These are phyloP conservation scores for Monascus ruber DNA, from an alignment of 2,329 filamentous ascomycete species.

Conservation along the genomic window DNA sequence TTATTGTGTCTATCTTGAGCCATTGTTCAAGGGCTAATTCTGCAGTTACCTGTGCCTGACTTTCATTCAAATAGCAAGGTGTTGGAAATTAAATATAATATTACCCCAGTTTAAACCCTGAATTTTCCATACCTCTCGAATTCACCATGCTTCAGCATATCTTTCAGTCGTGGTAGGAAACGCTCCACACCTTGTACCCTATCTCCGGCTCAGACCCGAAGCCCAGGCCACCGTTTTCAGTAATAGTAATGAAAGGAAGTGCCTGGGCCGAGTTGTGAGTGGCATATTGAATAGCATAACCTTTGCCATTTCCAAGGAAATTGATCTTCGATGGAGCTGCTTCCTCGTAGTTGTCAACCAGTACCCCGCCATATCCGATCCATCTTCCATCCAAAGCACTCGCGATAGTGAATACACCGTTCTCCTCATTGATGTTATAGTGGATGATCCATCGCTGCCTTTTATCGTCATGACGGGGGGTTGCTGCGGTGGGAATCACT, in stretches of 20 bases:
- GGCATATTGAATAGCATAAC: constrained; percentile 21
- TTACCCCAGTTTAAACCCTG: no score
- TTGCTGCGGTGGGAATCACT: constrained; percentile 14
- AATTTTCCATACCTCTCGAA: no score
- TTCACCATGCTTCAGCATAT: no score
- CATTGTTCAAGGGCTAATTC: no score
- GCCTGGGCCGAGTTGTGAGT: constrained; percentile 3
- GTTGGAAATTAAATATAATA: no score
- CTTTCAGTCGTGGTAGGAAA: constrained; percentile 18
- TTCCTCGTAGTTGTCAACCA: constrained; percentile 10
- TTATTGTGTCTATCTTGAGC: no score
- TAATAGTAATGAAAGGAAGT: constrained; percentile 7
- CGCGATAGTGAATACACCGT: constrained; percentile 28
- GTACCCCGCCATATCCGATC: constrained; percentile 14
- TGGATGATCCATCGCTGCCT: constrained; percentile 43
- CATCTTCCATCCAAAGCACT: constrained; percentile 32
- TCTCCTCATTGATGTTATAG: constrained; percentile 21
- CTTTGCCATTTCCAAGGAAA: constrained; percentile 25
- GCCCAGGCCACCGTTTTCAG: constrained; percentile 1
- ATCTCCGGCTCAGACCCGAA: background rate
- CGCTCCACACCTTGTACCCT: constrained; percentile 22
- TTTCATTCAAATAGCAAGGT: no score
- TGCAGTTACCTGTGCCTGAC: no score
- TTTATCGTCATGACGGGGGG: constrained; percentile 26
- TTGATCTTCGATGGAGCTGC: constrained; percentile 20